Conservation (phyloP, 306 rosid species). For the Castanopsis chinensis region DNA sequence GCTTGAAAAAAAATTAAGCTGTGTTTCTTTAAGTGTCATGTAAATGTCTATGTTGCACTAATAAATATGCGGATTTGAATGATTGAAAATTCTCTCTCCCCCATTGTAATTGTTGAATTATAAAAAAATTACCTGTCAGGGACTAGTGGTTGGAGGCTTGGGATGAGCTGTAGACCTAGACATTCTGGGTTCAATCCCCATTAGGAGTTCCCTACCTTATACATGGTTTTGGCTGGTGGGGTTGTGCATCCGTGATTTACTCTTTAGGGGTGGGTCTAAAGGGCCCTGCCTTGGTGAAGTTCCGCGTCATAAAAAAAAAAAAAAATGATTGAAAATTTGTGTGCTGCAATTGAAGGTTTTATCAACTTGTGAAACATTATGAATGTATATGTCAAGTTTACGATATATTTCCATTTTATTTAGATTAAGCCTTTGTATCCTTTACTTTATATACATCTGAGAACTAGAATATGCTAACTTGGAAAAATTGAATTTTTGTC, state of each 20-base stretch:
- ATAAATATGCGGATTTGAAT: neutral
- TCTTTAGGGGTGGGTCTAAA: no score
- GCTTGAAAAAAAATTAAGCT: neutral
- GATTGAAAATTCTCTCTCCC: neutral
- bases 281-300: no score
- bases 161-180: no score
- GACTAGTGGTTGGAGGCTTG: no score
- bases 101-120: no score
- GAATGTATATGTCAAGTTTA: conserved; percentile 2
- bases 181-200: no score
- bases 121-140: no score
- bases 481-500: neutral
- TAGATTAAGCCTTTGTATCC: neutral
- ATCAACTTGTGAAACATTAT: conserved; percentile 1
- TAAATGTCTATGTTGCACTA: neutral
- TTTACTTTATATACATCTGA: neutral
- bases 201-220: no score
- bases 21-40: neutral
- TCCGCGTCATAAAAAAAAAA: no score
- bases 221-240: no score
- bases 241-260: no score
- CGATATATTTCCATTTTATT: neutral
- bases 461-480: neutral
- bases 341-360: conserved; percentile 5
- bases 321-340: conserved; percentile 8